Base-by-base conservation (phyloP, 192 early-diverging fungal genomes). In the Mortierella claussenii region DNA sequence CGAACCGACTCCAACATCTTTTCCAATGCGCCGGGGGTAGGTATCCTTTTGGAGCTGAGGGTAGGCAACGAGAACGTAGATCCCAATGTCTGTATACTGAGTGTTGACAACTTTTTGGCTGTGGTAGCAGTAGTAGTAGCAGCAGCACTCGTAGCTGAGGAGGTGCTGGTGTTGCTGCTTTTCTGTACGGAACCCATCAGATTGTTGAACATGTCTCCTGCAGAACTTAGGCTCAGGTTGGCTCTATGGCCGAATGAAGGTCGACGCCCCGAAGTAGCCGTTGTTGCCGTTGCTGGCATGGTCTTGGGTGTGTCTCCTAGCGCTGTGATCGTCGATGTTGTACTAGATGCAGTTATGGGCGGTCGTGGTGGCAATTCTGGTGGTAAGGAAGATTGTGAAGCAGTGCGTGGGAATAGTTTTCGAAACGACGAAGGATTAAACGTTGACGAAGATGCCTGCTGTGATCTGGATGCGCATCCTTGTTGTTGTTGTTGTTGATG, bases 121-220 rank as follows among this genome's bases (percentile, higher is more conserved):
- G n/a, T n/a, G n/a, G n/a, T n/a, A n/a, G n/a, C n/a, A n/a, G n/a
- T n/a, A n/a, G n/a, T n/a, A n/a, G n/a, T n/a, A n/a, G n/a, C n/a
- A n/a, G n/a, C n/a, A n/a, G n/a, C n/a, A n/a, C n/a, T n/a, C n/a
- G n/a, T n/a, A 76, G 64, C 12, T 67, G 73, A 6, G 44, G 70
- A 17, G 65, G 21, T 3, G 69, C n/a, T n/a, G n/a, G n/a, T 0
- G 68, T 69, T 4, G 68, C 57, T 2, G 54, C 55, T 47, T 46
- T 75, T 75, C 33, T 76, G 73, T 4, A 76, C 73, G 34, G 27
- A 61, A 21, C 60, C 71, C 7, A 76, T 45, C 11, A 65, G 15
- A 30, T 49, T 67, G 44, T 33, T 61, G 34, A 76, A 67, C n/a
- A 76, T 34, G 26, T 76, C 73, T 17, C 73, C 58, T 32, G 64